A percentile compares a stretch with the other conserved stretches of the same genome.
phyloP scores from a whole-genome alignment of 1,284 basidiomycete species.

The Exsudoporus floridanus region DNA sequence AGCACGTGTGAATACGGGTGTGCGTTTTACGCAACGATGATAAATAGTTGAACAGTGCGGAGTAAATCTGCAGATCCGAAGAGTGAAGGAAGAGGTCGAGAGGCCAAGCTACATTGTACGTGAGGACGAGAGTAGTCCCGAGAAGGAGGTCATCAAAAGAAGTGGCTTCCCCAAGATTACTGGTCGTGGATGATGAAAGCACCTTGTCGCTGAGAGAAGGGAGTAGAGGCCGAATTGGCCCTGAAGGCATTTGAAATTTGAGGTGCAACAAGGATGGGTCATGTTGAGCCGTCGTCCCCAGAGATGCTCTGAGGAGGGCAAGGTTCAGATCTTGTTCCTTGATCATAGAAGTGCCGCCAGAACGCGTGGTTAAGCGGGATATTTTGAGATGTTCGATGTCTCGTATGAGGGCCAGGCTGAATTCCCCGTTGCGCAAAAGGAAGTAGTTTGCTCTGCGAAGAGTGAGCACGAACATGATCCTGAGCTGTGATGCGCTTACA shows the following conservation, averaged over 20 bases:
- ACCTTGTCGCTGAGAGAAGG: constrained; percentile 56
- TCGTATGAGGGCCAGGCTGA: constrained; percentile 74
- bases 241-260: constrained; percentile 72
- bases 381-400: constrained; percentile 80
- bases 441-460: constrained; percentile 73
- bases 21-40: constrained; percentile 83
- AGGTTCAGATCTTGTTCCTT: constrained; percentile 84
- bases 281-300: constrained; percentile 82
- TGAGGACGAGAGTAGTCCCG: constrained; percentile 72
- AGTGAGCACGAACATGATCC: constrained; percentile 22
- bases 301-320: constrained; percentile 75
- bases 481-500: constrained; percentile 46
- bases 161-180: constrained; percentile 40
- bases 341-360: constrained; percentile 70
- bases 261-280: constrained; percentile 71
- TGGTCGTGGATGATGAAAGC: constrained; percentile 34
- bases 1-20: constrained; percentile 73
- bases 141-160: constrained; percentile 74
- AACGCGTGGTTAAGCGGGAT: constrained; percentile 67
- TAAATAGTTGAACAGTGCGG: constrained; percentile 78
- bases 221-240: constrained; percentile 74
- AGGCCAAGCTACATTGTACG: constrained; percentile 78
- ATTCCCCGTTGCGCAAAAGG: constrained; percentile 85
- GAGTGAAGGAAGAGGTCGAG: constrained; percentile 85
- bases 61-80: constrained; percentile 73